Evolutionary conservation across 768 basidiomycete species (phyloP).

Genomic region (Phylloporus arenicola): DNA sequence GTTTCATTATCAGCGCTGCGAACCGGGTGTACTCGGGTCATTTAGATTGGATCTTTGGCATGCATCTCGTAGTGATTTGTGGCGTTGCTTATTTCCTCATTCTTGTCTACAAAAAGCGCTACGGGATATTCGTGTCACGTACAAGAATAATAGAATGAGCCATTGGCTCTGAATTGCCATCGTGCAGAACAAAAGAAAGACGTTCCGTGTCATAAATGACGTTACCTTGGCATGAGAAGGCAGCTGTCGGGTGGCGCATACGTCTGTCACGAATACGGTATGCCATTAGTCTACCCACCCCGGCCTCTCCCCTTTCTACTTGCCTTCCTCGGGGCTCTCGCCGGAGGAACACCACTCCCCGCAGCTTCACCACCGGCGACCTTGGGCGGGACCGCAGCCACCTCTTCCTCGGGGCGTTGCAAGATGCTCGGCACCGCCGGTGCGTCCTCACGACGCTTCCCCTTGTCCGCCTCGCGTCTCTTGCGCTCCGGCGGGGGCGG

Average conservation of each 20-base stretch:
- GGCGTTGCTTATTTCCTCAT: background rate
- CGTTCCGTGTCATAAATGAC: too few relatives aligned
- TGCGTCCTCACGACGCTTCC: conserved; percentile 15
- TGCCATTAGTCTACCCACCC: conserved; percentile 23
- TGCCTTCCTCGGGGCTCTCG: conserved; percentile 19
- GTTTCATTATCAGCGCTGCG: background rate
- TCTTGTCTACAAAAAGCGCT: background rate
- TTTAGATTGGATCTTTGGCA: background rate
- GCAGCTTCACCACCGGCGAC: background rate
- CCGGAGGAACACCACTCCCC: conserved; percentile 2
- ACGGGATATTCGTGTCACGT: background rate
- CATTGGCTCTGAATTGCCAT: background rate
- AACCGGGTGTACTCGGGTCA: background rate
- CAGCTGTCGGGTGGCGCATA: too few relatives aligned
- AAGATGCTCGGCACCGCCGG: conserved; percentile 17
- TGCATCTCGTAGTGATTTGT: background rate
- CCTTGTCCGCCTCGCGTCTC: background rate
- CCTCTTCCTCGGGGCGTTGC: conserved; percentile 21
- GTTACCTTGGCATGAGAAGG: too few relatives aligned
- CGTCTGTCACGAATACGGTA: too few relatives aligned
- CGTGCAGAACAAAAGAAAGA: background rate
- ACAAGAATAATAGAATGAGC: background rate
- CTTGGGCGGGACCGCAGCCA: conserved; percentile 7
- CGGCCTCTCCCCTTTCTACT: conserved; percentile 32
- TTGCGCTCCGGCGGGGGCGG: too few relatives aligned